Conservation (phyloP, 805 yeast species). For the Yamadazyma nakazawae region DNA sequence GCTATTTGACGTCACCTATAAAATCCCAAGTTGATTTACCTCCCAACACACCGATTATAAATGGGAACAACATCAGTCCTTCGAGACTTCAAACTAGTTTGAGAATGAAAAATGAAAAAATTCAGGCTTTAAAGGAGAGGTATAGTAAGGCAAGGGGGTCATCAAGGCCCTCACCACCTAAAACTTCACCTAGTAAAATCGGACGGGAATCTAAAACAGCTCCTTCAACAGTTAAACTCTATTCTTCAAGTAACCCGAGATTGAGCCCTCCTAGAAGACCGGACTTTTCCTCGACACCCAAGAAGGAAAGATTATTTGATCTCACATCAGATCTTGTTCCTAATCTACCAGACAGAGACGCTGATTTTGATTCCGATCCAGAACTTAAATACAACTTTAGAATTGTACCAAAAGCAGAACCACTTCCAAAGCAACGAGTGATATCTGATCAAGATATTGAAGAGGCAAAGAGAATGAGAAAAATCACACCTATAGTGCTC, state of each 20-base stretch:
- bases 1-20: constrained; percentile 34
- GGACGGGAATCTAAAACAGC: not conserved
- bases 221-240: constrained; percentile 1
- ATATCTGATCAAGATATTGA: constrained; percentile 17
- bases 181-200: constrained; percentile 2
- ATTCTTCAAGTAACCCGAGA: constrained; percentile 1
- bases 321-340: not conserved
- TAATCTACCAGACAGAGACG: not conserved
- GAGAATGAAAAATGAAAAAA: constrained; percentile 28
- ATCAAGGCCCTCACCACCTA: not conserved
- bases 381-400: not conserved
- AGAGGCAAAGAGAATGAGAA: constrained; percentile 32
- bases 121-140: constrained; percentile 33
- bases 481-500: constrained; percentile 35
- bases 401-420: not conserved
- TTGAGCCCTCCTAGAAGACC: constrained; percentile 15
- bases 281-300: constrained; percentile 10
- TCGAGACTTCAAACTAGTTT: constrained; percentile 37
- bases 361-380: not conserved
- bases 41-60: constrained; percentile 20
- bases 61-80: constrained; percentile 28
- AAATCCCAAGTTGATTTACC: constrained; percentile 19
- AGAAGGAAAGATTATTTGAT: not conserved
- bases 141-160: constrained; percentile 23
- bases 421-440: constrained; percentile 5